Conservation (phyloP, 2,329 filamentous ascomycete genomes). For the Berkeleyomyces basicola region DNA sequence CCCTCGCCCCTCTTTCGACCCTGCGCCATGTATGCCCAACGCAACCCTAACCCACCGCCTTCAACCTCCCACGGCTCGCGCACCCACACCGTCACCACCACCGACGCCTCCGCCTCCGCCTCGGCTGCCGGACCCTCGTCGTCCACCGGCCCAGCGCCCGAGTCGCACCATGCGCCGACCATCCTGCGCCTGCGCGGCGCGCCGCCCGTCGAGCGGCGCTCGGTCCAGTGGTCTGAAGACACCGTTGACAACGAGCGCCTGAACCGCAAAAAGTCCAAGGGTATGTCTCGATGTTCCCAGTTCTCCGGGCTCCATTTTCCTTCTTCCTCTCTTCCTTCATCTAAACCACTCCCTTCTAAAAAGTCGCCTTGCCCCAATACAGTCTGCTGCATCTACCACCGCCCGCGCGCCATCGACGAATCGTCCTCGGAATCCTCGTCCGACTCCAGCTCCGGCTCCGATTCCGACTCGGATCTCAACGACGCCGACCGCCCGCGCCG, state of each 20-base stretch:
- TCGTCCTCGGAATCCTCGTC: constrained; percentile 45
- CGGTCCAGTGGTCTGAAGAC: constrained; percentile 82
- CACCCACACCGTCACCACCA: constrained; percentile 1
- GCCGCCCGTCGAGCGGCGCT: constrained; percentile 31
- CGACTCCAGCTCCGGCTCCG: constrained; percentile 27
- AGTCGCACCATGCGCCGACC: neutral
- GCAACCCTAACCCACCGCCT: neutral
- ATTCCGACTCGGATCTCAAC: constrained; percentile 17
- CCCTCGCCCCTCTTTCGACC: neutral
- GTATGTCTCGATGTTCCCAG: constrained; percentile 27
- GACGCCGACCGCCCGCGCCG: constrained; percentile 19
- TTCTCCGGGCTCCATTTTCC: neutral
- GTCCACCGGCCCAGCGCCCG: neutral
- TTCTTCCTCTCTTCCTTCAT: neutral
- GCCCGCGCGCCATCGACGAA: constrained; percentile 64
- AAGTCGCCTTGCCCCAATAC: neutral
- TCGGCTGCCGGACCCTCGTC: neutral
- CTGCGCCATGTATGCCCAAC: neutral
- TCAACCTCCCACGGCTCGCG: neutral
- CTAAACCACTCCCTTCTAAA: neutral
- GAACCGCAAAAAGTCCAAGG: constrained; percentile 88
- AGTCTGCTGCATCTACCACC: constrained; percentile 99
- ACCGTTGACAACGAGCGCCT: constrained; percentile 93
- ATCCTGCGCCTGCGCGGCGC: constrained; percentile 38
- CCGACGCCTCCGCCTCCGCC: neutral